phyloP scores from a whole-genome alignment of 179 eudicot species.

The Gypsophila paniculata region DNA sequence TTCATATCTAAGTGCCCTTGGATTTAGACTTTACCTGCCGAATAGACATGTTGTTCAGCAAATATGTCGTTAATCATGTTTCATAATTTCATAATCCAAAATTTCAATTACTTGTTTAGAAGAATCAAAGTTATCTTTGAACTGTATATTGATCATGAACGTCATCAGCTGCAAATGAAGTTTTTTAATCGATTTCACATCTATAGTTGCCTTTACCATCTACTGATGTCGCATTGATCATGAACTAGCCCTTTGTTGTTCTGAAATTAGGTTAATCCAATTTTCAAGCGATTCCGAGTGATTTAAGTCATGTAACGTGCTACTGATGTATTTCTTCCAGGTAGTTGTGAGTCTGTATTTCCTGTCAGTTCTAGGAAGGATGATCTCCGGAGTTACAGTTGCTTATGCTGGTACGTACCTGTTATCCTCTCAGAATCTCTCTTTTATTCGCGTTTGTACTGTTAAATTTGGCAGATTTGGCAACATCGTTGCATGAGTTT shows the following conservation, averaged over 20 bases:
- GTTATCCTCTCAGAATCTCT: background rate
- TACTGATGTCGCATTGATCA: background rate
- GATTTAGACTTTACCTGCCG: no score
- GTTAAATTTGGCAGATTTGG: background rate
- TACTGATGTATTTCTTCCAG: constrained; percentile 33
- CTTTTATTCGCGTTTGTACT: background rate
- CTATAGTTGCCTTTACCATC: background rate
- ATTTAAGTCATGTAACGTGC: background rate
- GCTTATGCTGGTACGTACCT: constrained; percentile 70
- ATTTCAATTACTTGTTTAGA: background rate
- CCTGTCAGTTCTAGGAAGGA: constrained; percentile 77
- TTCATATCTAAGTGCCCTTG: no score
- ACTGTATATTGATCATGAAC: no score
- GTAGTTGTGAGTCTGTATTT: constrained; percentile 64
- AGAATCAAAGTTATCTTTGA: background rate
- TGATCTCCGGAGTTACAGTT: constrained; percentile 74
- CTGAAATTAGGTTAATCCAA: background rate
- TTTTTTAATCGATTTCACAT: no score
- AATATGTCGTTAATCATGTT: no score
- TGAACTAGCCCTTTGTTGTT: background rate
- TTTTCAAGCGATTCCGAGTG: background rate
- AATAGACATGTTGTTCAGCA: no score
- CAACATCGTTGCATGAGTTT: background rate
- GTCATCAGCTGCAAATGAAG: no score
- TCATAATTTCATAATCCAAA: no score